A percentile compares a stretch with the other conserved stretches of the same genome.
These are phyloP conservation scores for Rusavskia elegans DNA, from an alignment of 495 filamentous ascomycete genomes.

Conservation along the genomic window DNA sequence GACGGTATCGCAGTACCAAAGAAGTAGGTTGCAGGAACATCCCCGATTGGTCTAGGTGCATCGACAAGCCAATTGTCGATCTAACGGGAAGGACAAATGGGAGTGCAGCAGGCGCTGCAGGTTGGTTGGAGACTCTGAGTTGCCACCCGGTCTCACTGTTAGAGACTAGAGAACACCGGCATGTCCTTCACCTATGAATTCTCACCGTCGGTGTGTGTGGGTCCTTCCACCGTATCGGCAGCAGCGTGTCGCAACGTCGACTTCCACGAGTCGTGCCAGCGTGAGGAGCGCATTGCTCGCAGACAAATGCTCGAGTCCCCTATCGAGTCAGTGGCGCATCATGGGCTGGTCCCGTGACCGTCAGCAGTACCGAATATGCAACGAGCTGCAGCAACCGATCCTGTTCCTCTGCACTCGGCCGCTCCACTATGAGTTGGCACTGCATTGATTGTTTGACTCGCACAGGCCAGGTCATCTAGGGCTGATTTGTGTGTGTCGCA, in stretches of 20 bases:
- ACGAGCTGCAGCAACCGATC: neutral
- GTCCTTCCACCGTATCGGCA: too few species aligned
- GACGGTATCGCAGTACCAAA: neutral
- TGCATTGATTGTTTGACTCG: neutral
- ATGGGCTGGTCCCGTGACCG: neutral
- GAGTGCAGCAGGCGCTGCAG: neutral
- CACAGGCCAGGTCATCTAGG: neutral
- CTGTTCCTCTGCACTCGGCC: neutral
- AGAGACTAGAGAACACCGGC: neutral
- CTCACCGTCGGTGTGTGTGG: too few species aligned
- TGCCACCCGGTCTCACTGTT: neutral
- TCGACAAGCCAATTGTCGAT: neutral
- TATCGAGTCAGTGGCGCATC: neutral
- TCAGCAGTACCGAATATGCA: neutral
- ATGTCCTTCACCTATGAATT: neutral
- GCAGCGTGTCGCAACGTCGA: too few species aligned
- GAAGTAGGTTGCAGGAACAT: neutral
- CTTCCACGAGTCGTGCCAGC: too few species aligned
- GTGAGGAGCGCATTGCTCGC: too few species aligned
- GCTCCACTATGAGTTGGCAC: neutral
- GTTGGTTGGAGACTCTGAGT: neutral
- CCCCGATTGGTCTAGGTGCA: neutral
- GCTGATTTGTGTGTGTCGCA: neutral
- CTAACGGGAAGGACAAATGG: neutral
- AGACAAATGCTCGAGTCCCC: neutral